Evolutionary conservation across 2,329 filamentous ascomycete genomes (phyloP).

Genomic region (Rutstroemia sp.): DNA sequence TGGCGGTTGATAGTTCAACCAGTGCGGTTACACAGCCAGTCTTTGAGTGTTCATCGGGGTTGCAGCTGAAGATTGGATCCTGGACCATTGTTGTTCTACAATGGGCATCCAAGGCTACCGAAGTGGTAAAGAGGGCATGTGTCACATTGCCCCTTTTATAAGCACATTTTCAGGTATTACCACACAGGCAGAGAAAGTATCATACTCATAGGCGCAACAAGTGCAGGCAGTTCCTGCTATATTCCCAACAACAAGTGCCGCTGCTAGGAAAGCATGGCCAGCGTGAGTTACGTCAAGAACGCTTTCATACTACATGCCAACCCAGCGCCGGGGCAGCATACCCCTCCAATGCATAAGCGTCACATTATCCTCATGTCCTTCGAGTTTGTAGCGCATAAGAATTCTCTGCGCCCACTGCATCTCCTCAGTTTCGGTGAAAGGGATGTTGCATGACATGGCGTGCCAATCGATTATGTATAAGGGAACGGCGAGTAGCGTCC

Average conservation of each 20-base stretch:
- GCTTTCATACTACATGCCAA: background rate
- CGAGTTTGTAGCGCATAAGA: background rate
- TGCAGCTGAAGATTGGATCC: too few species aligned
- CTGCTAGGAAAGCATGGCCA: background rate
- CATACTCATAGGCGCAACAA: background rate
- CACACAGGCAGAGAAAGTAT: background rate
- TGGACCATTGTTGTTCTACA: too few species aligned
- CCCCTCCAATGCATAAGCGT: background rate
- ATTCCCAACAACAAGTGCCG: background rate
- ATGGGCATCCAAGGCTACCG: too few species aligned
- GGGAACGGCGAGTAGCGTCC: too few species aligned
- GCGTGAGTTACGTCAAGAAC: background rate
- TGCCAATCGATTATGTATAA: background rate
- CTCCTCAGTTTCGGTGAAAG: background rate
- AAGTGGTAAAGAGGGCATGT: too few species aligned
- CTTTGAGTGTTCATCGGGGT: too few species aligned
- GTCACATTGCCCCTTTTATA: too few species aligned
- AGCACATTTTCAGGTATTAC: background rate
- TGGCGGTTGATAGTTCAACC: too few species aligned
- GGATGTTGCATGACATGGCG: background rate
- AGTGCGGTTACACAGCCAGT: too few species aligned
- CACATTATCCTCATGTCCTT: background rate
- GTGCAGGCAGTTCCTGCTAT: background rate
- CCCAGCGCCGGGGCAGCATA: background rate
- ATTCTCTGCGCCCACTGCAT: background rate